Percentiles rank a stretch among this genome's conserved stretches.
Conservation (phyloP, 139 green algal genomes). For the Picochlorum sp. region DNA sequence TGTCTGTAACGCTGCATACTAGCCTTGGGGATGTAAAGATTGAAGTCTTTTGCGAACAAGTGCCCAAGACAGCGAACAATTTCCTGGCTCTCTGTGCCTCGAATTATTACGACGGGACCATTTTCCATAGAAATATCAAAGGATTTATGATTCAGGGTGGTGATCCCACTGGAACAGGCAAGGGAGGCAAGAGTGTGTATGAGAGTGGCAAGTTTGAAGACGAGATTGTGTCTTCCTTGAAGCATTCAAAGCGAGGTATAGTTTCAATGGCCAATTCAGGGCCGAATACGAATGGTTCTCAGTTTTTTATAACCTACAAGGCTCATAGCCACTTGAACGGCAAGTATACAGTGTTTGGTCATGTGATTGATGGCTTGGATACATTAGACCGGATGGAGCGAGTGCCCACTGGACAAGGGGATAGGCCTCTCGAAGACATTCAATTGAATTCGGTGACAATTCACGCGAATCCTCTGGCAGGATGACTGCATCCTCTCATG, state of each 20-base stretch:
- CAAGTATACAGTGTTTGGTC: slow-evolving; percentile 76
- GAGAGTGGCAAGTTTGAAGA: slow-evolving; percentile 86
- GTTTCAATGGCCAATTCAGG: slow-evolving; percentile 97
- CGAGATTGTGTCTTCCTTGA: slow-evolving; percentile 81
- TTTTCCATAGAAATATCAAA: slow-evolving; percentile 95
- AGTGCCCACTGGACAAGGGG: slow-evolving; percentile 23
- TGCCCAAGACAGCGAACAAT: slow-evolving; percentile 69
- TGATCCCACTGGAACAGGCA: slow-evolving; percentile 89
- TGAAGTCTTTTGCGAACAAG: slow-evolving; percentile 89
- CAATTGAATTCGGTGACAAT: slow-evolving; percentile 69
- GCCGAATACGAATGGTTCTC: slow-evolving; percentile 78
- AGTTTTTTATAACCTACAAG: slow-evolving; percentile 97
- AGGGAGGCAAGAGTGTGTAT: slow-evolving; percentile 86
- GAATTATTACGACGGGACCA: slow-evolving; percentile 81
- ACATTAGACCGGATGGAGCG: slow-evolving; percentile 93
- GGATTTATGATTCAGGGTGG: slow-evolving; percentile 88
- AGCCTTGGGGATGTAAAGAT: slow-evolving; percentile 92
- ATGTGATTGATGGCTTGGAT: slow-evolving; percentile 94
- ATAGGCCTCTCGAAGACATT: slow-evolving; percentile 71
- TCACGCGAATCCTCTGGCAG: slow-evolving; percentile 78
- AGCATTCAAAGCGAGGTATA: slow-evolving; percentile 81
- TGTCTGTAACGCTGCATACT: slow-evolving; percentile 93
- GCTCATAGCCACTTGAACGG: slow-evolving; percentile 89
- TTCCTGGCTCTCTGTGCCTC: slow-evolving; percentile 89
- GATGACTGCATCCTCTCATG: slow-evolving; percentile 1